phyloP scores from a whole-genome alignment of 2,329 filamentous ascomycete genomes.

The Biscogniauxia sp. region DNA sequence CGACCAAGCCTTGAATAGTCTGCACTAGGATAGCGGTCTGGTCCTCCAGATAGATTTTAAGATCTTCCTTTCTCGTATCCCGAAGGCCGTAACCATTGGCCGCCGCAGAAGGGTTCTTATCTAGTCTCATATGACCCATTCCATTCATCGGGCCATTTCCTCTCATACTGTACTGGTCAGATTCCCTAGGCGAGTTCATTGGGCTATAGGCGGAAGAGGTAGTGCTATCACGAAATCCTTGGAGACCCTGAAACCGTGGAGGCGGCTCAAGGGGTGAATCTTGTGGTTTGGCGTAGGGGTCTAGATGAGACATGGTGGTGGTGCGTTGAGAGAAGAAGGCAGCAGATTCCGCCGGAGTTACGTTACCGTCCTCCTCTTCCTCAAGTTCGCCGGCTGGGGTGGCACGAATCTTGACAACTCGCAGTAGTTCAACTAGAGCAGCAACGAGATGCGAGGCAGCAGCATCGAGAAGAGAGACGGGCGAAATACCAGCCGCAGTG shows the following conservation, averaged over 20 bases:
- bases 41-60: constrained; percentile 75
- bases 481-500: constrained; percentile 76
- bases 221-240: constrained; percentile 54
- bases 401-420: constrained; percentile 76
- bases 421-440: constrained; percentile 81
- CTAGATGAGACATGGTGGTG: constrained; percentile 33
- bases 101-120: constrained; percentile 34
- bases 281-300: constrained; percentile 33
- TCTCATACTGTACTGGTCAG: constrained; percentile 41
- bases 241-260: constrained; percentile 57
- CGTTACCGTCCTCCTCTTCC: constrained; percentile 67
- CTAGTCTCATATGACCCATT: constrained; percentile 28
- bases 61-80: constrained; percentile 46
- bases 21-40: constrained; percentile 77
- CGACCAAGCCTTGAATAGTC: constrained; percentile 78
- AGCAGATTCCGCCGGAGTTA: constrained; percentile 64
- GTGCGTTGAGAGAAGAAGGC: constrained; percentile 65
- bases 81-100: constrained; percentile 40
- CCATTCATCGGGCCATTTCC: constrained; percentile 37
- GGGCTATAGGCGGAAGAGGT: constrained; percentile 76
- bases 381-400: constrained; percentile 76
- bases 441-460: constrained; percentile 87
- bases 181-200: constrained; percentile 65
- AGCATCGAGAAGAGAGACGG: constrained; percentile 90
- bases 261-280: constrained; percentile 48